Conservation (phyloP, 179 eudicot genomes). For the Nepenthes alata region DNA sequence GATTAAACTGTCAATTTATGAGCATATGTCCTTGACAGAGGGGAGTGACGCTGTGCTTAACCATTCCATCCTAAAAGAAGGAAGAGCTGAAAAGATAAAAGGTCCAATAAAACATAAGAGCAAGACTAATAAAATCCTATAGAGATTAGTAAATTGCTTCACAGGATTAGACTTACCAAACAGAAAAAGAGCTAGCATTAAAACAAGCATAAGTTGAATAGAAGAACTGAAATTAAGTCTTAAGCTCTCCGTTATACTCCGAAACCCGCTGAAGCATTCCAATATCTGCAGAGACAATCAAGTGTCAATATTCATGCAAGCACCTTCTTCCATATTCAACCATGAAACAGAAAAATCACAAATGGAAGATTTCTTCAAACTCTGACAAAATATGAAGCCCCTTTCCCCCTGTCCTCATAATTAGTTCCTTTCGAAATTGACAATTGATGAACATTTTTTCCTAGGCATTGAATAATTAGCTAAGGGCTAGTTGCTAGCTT, state of each 20-base stretch:
- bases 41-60: no score
- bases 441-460: not conserved
- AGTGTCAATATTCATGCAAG: constrained; percentile 3
- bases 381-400: not conserved
- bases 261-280: constrained; percentile 29
- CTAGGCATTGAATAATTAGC: not conserved
- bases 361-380: not conserved
- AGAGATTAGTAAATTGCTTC: no score
- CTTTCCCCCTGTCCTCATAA: not conserved
- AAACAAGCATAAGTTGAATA: constrained; percentile 33
- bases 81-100: no score
- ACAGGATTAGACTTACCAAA: constrained; percentile 37
- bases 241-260: constrained; percentile 29
- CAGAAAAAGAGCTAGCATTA: constrained; percentile 49
- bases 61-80: no score
- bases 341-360: not conserved
- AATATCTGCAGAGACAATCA: constrained; percentile 33
- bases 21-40: no score
- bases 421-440: not conserved
- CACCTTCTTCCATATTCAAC: not conserved
- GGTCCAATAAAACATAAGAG: no score
- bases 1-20: no score
- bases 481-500: no score
- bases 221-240: constrained; percentile 27
- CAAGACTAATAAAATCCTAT: no score